Percentiles rank a stretch among this genome's conserved stretches.
phyloP scores from a whole-genome alignment of 1,284 basidiomycete genomes.

The Ustilago curta region DNA sequence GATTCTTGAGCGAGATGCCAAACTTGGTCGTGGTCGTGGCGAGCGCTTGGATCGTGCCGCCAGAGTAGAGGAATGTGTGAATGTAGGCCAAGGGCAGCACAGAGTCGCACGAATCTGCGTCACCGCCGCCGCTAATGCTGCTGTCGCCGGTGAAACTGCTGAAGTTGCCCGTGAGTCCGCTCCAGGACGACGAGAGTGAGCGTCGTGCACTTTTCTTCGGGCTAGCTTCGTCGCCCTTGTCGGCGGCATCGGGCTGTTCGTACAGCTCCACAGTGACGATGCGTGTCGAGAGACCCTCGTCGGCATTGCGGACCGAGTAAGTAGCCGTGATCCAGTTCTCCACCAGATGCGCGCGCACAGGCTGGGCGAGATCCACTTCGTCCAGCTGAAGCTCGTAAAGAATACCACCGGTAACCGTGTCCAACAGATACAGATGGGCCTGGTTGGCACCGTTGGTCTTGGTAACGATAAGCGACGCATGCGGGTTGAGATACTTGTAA shows the following conservation, averaged over 20 bases:
- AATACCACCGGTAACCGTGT: constrained; percentile 81
- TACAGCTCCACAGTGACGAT: constrained; percentile 84
- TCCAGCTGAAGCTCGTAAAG: constrained; percentile 71
- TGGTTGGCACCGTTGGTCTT: constrained; percentile 69
- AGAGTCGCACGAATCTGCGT: neutral
- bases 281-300: constrained; percentile 65
- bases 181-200: constrained; percentile 26
- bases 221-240: constrained; percentile 72
- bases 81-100: constrained; percentile 72
- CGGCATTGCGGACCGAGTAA: constrained; percentile 74
- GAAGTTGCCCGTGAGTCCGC: constrained; percentile 37
- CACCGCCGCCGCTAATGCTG: neutral
- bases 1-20: constrained; percentile 86
- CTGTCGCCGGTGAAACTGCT: constrained; percentile 48
- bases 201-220: constrained; percentile 5
- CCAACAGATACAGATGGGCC: constrained; percentile 78
- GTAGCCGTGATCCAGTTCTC: constrained; percentile 96
- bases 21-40: constrained; percentile 79
- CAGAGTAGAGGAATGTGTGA: constrained; percentile 79
- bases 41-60: constrained; percentile 75
- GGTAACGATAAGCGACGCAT: constrained; percentile 76
- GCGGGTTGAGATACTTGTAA: constrained; percentile 94
- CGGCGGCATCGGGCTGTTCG: constrained; percentile 78
- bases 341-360: constrained; percentile 77
- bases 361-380: constrained; percentile 67